Evolutionary conservation across 1,139 yeast genomes (phyloP).

Genomic region (Candida sanyaensis): DNA sequence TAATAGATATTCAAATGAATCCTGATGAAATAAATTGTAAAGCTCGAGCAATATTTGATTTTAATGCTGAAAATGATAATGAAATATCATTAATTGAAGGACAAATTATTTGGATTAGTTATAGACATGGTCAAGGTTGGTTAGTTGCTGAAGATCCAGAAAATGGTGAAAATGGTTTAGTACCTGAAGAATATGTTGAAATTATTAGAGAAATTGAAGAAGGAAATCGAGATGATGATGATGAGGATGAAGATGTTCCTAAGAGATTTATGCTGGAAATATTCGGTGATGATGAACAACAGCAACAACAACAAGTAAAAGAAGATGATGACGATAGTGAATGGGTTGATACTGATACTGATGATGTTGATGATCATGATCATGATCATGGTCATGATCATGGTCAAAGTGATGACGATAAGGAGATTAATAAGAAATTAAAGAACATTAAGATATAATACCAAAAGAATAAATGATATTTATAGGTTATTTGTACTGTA

Average conservation of each 20-base stretch:
- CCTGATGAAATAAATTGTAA: conserved; percentile 47
- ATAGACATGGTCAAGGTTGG: conserved; percentile 99
- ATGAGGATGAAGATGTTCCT: conserved; percentile 38
- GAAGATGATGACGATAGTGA: conserved; percentile 31
- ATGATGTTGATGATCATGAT: conserved; percentile 7
- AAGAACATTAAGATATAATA: conserved; percentile 4
- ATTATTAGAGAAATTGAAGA: conserved; percentile 31
- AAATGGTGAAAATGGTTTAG: conserved; percentile 85
- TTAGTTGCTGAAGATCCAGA: conserved; percentile 85
- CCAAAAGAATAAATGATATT: neutral
- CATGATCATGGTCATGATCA: too few relatives aligned
- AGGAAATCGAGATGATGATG: too few relatives aligned
- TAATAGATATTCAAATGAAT: conserved; percentile 14
- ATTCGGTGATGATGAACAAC: conserved; percentile 21
- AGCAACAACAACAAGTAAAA: conserved; percentile 14
- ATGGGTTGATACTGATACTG: conserved; percentile 37
- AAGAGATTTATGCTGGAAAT: conserved; percentile 50
- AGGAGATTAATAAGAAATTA: conserved; percentile 4
- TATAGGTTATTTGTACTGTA: neutral
- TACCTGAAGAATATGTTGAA: conserved; percentile 93
- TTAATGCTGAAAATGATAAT: conserved; percentile 90
- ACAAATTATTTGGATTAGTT: conserved; percentile 81
- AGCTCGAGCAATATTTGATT: conserved; percentile 88
- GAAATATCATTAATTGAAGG: conserved; percentile 81
- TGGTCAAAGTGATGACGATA: too few relatives aligned